Percentiles rank a stretch among this genome's conserved stretches.
Conservation (phyloP, 192 early-diverging fungal genomes). For the Podila clonocystis region DNA sequence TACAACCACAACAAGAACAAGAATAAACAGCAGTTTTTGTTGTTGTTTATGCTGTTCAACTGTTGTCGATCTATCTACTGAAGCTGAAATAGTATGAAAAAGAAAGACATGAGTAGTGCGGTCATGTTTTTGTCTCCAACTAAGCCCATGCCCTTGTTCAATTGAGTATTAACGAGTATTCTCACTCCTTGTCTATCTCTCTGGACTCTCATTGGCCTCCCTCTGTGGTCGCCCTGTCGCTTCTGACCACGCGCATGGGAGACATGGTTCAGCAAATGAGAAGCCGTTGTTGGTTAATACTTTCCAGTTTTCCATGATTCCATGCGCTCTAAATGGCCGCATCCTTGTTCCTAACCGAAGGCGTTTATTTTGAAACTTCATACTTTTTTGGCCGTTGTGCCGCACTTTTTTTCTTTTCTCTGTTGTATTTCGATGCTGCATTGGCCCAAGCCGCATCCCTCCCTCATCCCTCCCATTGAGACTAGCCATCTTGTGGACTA, state of each 20-base stretch:
- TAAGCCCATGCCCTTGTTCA: no score
- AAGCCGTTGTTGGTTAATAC: background rate
- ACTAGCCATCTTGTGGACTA: background rate
- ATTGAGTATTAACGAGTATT: no score
- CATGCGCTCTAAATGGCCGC: background rate
- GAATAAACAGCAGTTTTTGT: no score
- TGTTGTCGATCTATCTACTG: no score
- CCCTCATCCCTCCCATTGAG: no score
- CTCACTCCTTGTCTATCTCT: background rate
- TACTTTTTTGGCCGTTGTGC: background rate
- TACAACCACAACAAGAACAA: no score
- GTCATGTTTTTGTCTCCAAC: no score
- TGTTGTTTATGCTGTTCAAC: no score
- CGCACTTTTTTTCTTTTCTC: background rate
- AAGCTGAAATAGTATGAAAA: no score
- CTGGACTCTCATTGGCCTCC: background rate
- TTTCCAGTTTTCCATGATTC: background rate
- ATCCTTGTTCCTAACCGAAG: background rate
- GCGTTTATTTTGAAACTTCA: no score
- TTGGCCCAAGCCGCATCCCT: background rate
- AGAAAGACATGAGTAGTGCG: no score
- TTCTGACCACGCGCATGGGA: slow-evolving; percentile 2
- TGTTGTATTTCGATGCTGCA: background rate
- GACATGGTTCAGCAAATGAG: background rate
- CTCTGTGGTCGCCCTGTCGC: background rate